Base-by-base conservation (phyloP, 768 basidiomycete species). In the Boletus subparvulus region DNA sequence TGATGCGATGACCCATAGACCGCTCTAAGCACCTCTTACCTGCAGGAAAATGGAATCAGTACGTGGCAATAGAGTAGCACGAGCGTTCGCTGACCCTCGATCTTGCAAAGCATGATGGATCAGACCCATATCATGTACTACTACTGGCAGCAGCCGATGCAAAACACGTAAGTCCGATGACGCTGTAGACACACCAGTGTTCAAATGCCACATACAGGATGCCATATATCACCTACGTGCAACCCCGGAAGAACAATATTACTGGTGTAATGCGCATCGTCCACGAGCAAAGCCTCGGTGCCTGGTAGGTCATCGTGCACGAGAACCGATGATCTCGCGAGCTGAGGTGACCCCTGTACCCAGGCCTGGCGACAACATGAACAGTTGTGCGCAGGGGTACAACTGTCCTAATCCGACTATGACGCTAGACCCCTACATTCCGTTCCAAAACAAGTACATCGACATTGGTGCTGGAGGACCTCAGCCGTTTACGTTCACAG, bases 71-170 rank as follows among this genome's bases (percentile, higher is more conserved):
- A 9, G 17, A 17, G 5, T 19, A 36, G n/a, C 16, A 9, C 12
- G 33, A 24, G 33, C 16, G 7, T 44, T 45, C 28, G 40, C 35
- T 49, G 30, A 48, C 28, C 14, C n/a, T 12, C 19, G 61, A 14
- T 62, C 43, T 65, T 66, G n/a, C 1, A 16, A 35, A 80, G 79
- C 64, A 87, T 88, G 80, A 86, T 89, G 83, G 83, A 85, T 64
- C 86, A 87, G 65, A 85, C 85, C n/a, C 85, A 83, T 69, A 30
- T 36, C 64, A 84, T 55, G 80, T 87, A 85, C 58, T 82, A 78
- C 58, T 87, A 88, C 69, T 87, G 86, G 83, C 87, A 90, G 58
- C 85, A 86, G 62, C 85, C 86, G 5, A 83, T 83, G 80, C 76
- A 78, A 14, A 82, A 88, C 68, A 80, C 80, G 79, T 82, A 51